Percentiles rank a stretch among this genome's conserved stretches.
phyloP scores from a whole-genome alignment of 345 rosid genomes.

The Pelargonium nanum region DNA sequence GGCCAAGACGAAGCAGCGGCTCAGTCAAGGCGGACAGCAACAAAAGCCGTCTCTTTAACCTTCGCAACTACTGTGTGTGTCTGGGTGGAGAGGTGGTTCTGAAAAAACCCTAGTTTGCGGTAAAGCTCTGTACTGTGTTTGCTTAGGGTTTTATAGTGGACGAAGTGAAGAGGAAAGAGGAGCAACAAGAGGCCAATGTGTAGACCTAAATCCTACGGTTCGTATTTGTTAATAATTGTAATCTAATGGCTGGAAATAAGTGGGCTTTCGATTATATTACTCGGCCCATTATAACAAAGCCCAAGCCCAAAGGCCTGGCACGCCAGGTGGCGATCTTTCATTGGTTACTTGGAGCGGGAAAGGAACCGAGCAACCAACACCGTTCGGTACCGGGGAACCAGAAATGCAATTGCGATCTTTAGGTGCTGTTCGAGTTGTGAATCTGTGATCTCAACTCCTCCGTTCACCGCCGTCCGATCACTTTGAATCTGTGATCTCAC shows the following conservation, averaged over 20 bases:
- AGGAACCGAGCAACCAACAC: not conserved
- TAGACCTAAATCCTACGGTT: constrained; percentile 48
- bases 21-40: constrained; percentile 55
- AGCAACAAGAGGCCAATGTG: constrained; percentile 7
- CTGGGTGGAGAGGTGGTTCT: not conserved
- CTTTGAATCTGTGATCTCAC: not conserved
- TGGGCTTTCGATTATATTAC: too few relatives aligned
- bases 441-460: not conserved
- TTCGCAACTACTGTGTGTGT: constrained; percentile 1
- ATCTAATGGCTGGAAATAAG: not conserved
- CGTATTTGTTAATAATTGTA: not conserved
- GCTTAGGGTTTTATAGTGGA: not conserved
- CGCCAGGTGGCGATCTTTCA: not conserved
- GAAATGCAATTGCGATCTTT: not conserved
- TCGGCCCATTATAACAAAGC: too few relatives aligned
- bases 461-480: not conserved
- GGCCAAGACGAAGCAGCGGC: constrained; percentile 46
- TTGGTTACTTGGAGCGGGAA: not conserved
- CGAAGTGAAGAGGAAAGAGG: constrained; percentile 2
- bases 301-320: not conserved
- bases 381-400: not conserved
- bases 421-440: too few relatives aligned
- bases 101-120: not conserved
- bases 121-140: not conserved
- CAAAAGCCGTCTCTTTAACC: constrained; percentile 59